Evolutionary conservation across 805 yeast genomes (phyloP).

Genomic region (Candida pseudofarinosa): DNA sequence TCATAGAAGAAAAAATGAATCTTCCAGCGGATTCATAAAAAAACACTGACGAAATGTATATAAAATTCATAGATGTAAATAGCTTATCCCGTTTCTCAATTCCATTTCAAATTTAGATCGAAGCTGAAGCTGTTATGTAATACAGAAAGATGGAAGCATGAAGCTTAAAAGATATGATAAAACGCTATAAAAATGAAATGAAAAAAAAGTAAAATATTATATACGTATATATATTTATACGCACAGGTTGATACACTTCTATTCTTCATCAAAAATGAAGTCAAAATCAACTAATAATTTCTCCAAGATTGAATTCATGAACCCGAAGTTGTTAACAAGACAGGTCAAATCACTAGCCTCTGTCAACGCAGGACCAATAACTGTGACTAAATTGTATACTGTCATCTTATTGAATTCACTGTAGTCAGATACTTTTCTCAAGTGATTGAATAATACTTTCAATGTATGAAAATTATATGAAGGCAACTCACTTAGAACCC

Average conservation of each 20-base stretch:
- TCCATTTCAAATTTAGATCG: not conserved
- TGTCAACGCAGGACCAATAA: constrained; percentile 63
- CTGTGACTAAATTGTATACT: constrained; percentile 85
- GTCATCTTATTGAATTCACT: constrained; percentile 79
- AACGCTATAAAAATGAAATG: not conserved
- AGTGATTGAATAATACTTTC: constrained; percentile 63
- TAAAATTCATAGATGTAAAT: constrained; percentile 3
- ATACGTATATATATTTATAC: not conserved
- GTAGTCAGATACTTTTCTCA: constrained; percentile 62
- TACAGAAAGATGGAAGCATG: too few species aligned
- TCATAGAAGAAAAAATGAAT: constrained; percentile 28
- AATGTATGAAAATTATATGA: constrained; percentile 62
- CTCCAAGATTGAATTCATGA: constrained; percentile 52
- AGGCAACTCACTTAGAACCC: constrained; percentile 49
- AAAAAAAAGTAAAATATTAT: too few species aligned
- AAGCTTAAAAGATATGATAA: not conserved
- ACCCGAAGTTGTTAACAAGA: constrained; percentile 47
- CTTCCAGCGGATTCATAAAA: constrained; percentile 33
- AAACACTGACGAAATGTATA: constrained; percentile 24
- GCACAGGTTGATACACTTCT: not conserved
- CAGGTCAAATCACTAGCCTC: constrained; percentile 50
- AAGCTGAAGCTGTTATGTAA: not conserved
- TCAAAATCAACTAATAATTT: constrained; percentile 43
- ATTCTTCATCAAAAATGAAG: constrained; percentile 26
- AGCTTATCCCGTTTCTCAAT: too few species aligned